Percentiles rank a stretch among this genome's conserved stretches.
These are phyloP conservation scores for Citrus glauca DNA, from an alignment of 345 rosid species.

Conservation along the genomic window DNA sequence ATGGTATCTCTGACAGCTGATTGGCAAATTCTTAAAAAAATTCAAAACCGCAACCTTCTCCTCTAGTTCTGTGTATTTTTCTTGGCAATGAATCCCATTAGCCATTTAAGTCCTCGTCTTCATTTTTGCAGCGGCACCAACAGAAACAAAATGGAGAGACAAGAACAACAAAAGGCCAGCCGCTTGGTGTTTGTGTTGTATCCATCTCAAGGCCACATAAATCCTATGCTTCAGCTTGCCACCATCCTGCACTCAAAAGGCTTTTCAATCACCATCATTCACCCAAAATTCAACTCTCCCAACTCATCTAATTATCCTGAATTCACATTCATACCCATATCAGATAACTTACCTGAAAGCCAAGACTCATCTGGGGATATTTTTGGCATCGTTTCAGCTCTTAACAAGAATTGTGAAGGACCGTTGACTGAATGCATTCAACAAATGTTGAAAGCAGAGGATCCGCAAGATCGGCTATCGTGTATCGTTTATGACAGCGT, in stretches of 20 bases:
- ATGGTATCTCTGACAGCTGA: neutral
- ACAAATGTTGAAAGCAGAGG: slow-evolving; percentile 12
- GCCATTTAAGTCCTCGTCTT: neutral
- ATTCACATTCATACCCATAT: slow-evolving; percentile 19
- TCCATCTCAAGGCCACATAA: slow-evolving; percentile 38
- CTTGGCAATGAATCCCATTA: neutral
- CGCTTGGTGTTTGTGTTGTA: slow-evolving; percentile 29
- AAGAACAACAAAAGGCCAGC: neutral
- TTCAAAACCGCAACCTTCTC: neutral
- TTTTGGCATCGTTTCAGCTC: neutral
- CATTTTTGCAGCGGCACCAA: neutral
- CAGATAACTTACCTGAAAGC: slow-evolving; percentile 7
- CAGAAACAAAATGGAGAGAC: neutral
- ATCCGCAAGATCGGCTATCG: neutral
- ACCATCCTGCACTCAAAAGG: slow-evolving; percentile 29
- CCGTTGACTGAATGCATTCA: slow-evolving; percentile 15
- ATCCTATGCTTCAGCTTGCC: slow-evolving; percentile 39
- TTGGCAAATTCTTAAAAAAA: too few relatives aligned
- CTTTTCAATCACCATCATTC: slow-evolving; percentile 28
- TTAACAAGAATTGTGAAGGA: slow-evolving; percentile 19
- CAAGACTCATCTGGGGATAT: neutral
- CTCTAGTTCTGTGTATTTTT: neutral
- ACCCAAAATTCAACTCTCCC: slow-evolving; percentile 31
- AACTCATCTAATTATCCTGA: slow-evolving; percentile 12
- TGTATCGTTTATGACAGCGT: slow-evolving; percentile 29